Evolutionary conservation across 1,284 basidiomycete genomes (phyloP).

Genomic region (Apiotrichum gamsii): DNA sequence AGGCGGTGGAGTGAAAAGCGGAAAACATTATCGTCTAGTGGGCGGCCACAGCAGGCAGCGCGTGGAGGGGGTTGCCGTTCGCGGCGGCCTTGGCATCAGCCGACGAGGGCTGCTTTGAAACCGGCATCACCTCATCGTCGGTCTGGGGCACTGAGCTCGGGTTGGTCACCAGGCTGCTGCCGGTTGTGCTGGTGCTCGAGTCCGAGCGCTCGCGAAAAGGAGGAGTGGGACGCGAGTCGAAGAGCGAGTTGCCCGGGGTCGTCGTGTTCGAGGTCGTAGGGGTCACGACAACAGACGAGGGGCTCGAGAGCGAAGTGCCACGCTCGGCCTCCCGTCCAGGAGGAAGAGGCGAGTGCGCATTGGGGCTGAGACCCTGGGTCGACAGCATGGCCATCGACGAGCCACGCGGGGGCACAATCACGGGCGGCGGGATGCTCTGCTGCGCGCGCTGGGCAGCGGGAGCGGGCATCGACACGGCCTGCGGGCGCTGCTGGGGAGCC

Average conservation of each 20-base stretch:
- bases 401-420: constrained; percentile 14
- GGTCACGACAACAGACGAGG: constrained; percentile 15
- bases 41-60: background rate
- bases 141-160: background rate
- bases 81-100: too few species aligned
- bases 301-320: constrained; percentile 10
- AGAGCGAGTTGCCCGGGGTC: constrained; percentile 11
- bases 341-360: background rate
- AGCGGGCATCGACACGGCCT: background rate
- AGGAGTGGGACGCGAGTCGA: constrained; percentile 7
- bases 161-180: constrained; percentile 4
- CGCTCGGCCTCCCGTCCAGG: background rate
- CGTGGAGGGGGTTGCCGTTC: too few species aligned
- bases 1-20: too few species aligned
- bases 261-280: constrained; percentile 14
- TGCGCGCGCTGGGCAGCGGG: background rate
- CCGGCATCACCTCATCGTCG: background rate
- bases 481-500: background rate
- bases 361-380: too few species aligned
- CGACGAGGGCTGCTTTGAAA: background rate
- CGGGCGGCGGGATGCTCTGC: constrained; percentile 6
- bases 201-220: constrained; percentile 13
- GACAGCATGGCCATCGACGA: constrained; percentile 4
- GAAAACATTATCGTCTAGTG: background rate
- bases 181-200: constrained; percentile 4